Percentiles rank a stretch among this genome's conserved stretches.
These are phyloP conservation scores for Microcos paniculata DNA, from an alignment of 345 rosid genomes.

Conservation along the genomic window DNA sequence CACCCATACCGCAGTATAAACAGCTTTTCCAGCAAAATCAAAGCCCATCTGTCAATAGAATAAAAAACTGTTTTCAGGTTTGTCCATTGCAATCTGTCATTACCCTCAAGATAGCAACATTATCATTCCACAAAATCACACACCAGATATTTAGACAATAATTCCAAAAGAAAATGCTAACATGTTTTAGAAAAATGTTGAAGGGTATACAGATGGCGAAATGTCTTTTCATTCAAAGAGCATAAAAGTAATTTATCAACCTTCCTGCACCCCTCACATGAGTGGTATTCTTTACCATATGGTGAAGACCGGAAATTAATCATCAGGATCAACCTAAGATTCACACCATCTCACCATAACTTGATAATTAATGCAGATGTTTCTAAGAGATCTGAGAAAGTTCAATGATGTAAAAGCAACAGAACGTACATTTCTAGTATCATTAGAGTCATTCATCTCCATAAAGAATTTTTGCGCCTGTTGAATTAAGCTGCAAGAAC, in stretches of 20 bases:
- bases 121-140: slow-evolving; percentile 2
- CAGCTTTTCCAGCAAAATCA: slow-evolving; percentile 88
- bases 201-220: background rate
- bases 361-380: background rate
- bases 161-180: background rate
- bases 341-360: background rate
- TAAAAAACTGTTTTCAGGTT: slow-evolving; percentile 15
- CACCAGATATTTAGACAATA: background rate
- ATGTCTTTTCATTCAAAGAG: background rate
- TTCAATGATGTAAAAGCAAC: slow-evolving; percentile 7
- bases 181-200: too few relatives aligned
- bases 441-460: slow-evolving; percentile 56
- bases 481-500: slow-evolving; percentile 62
- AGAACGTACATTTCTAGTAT: slow-evolving; percentile 67
- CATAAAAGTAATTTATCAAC: background rate
- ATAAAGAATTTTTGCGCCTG: slow-evolving; percentile 62
- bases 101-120: slow-evolving; percentile 4
- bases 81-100: slow-evolving; percentile 3
- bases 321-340: slow-evolving; percentile 8
- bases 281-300: background rate
- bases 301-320: background rate
- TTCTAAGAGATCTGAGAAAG: background rate
- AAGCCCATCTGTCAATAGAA: slow-evolving; percentile 77
- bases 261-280: background rate
- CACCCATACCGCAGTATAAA: slow-evolving; percentile 87